Evolutionary conservation across 495 filamentous ascomycete genomes (phyloP).

Genomic region (Pseudotulostoma volvatum): DNA sequence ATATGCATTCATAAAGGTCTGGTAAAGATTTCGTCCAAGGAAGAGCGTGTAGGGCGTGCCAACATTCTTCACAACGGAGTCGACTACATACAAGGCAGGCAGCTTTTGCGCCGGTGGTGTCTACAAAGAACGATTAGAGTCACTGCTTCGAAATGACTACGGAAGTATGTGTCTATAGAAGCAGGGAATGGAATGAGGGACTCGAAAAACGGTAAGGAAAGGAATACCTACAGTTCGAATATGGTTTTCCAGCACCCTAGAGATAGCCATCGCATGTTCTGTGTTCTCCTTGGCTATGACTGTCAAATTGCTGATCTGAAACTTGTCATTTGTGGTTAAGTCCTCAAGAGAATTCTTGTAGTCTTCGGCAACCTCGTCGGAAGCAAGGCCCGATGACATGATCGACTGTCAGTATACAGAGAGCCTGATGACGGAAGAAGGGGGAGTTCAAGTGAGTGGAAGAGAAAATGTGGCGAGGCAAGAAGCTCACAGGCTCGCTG

Average conservation of each 20-base stretch:
- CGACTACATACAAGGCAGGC: slow-evolving; percentile 90
- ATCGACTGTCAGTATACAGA: slow-evolving; percentile 15
- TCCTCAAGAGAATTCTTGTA: slow-evolving; percentile 88
- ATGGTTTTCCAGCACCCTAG: slow-evolving; percentile 74
- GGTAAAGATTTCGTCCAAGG: slow-evolving; percentile 77
- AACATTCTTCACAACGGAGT: slow-evolving; percentile 97
- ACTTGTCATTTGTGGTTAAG: slow-evolving; percentile 70
- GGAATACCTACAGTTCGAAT: slow-evolving; percentile 68
- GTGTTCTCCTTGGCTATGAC: slow-evolving; percentile 94
- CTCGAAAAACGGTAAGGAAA: slow-evolving; percentile 1
- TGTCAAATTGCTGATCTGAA: slow-evolving; percentile 89
- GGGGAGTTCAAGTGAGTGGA: slow-evolving; percentile 3
- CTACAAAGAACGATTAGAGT: slow-evolving; percentile 38
- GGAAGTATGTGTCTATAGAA: slow-evolving; percentile 5
- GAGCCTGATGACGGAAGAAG: slow-evolving; percentile 3
- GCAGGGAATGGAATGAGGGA: slow-evolving; percentile 1
- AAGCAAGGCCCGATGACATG: slow-evolving; percentile 59
- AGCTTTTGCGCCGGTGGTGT: slow-evolving; percentile 71
- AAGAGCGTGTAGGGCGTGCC: slow-evolving; percentile 93
- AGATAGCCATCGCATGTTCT: slow-evolving; percentile 81
- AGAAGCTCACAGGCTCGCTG: background rate
- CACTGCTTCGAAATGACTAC: slow-evolving; percentile 15
- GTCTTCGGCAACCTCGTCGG: slow-evolving; percentile 85
- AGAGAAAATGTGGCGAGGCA: slow-evolving; percentile 1
- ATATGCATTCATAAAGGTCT: slow-evolving; percentile 93